These are phyloP conservation scores for Nitzschia inconspicua DNA, from an alignment of 108 stramenopile genomes.

Conservation along the genomic window DNA sequence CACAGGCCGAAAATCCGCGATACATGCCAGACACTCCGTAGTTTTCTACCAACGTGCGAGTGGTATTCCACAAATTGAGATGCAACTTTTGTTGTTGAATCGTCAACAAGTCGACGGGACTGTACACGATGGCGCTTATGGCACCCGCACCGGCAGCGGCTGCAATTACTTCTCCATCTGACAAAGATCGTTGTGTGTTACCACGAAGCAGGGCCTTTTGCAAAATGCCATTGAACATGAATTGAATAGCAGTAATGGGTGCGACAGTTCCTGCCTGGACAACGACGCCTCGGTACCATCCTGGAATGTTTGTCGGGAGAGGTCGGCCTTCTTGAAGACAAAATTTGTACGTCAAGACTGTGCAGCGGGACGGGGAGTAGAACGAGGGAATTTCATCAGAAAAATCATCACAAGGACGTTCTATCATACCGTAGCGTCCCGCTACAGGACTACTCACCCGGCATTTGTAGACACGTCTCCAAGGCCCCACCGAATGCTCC, in stretches of 20 bases:
- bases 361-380: no score
- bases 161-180: no score
- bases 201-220: conserved; percentile 2
- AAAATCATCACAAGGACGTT: no score
- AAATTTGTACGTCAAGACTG: conserved; percentile 29
- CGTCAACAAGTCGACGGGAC: conserved; percentile 24
- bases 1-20: conserved; percentile 11
- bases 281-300: conserved; percentile 20
- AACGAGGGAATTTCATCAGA: no score
- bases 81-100: conserved; percentile 25
- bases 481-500: no score
- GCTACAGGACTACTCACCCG: no score
- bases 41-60: background rate
- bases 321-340: conserved; percentile 23
- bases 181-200: conserved; percentile 1
- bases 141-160: conserved; percentile 20
- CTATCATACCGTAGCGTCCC: no score
- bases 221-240: conserved; percentile 20
- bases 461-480: no score
- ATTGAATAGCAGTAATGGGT: conserved; percentile 26
- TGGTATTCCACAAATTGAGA: conserved; percentile 6
- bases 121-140: conserved; percentile 14
- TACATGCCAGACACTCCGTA: conserved; percentile 10
- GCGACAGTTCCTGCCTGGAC: conserved; percentile 32
- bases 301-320: conserved; percentile 2